These are phyloP conservation scores for Xylaria sp. DNA, from an alignment of 2,329 filamentous ascomycete genomes.

Conservation along the genomic window DNA sequence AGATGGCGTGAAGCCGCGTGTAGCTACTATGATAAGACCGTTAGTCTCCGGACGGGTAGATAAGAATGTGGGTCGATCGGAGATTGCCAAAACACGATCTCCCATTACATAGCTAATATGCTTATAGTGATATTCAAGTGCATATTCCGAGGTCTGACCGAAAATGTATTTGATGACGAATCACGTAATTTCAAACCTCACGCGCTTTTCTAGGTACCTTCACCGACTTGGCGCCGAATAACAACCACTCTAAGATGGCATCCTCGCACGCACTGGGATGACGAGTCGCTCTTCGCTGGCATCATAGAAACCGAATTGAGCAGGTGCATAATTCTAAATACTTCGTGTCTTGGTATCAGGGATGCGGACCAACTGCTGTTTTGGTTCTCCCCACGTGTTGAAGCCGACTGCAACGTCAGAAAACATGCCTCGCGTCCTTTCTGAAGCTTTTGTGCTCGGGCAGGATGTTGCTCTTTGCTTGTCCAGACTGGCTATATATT, in stretches of 20 bases:
- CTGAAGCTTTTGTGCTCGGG: neutral
- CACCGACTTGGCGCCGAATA: neutral
- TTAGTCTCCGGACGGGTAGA: neutral
- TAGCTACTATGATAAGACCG: neutral
- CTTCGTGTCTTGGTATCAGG: conserved; percentile 16
- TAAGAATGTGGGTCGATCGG: too few relatives aligned
- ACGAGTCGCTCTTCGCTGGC: neutral
- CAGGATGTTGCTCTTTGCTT: neutral
- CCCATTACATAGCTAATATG: too few relatives aligned
- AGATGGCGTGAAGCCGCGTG: conserved; percentile 29
- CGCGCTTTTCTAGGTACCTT: neutral
- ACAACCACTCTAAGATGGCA: neutral
- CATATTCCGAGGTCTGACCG: too few relatives aligned
- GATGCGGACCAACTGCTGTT: conserved; percentile 16
- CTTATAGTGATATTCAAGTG: too few relatives aligned
- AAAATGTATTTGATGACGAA: too few relatives aligned
- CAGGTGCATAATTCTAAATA: neutral
- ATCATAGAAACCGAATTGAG: neutral
- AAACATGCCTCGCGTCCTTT: neutral
- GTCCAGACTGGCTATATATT: neutral
- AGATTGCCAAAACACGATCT: too few relatives aligned
- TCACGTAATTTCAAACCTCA: too few relatives aligned
- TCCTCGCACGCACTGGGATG: neutral
- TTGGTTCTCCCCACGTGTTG: conserved; percentile 13
- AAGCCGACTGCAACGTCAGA: neutral